phyloP scores from a whole-genome alignment of 306 rosid genomes.

The Pterocarpus santalinus region DNA sequence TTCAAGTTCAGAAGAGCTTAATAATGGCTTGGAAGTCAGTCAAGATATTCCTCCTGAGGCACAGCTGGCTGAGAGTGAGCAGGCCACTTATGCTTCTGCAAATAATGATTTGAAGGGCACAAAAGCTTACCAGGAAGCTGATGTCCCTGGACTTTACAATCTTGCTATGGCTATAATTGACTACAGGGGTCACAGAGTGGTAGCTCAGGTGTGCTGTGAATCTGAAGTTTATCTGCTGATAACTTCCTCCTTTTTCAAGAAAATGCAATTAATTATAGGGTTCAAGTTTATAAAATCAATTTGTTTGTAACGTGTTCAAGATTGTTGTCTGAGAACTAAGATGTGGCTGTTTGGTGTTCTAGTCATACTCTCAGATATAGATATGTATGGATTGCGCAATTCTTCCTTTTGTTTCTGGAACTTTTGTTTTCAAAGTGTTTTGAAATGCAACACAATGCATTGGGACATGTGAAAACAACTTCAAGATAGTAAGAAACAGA shows the following conservation, averaged over 20 bases:
- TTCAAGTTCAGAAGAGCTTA: slow-evolving; percentile 53
- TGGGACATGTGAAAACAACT: too few species aligned
- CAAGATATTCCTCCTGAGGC: slow-evolving; percentile 59
- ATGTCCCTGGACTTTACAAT: slow-evolving; percentile 80
- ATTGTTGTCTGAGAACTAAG: neutral
- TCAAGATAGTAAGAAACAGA: too few species aligned
- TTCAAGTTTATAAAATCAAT: slow-evolving; percentile 5
- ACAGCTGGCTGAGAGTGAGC: slow-evolving; percentile 76
- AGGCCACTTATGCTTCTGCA: slow-evolving; percentile 90
- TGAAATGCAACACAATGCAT: too few species aligned
- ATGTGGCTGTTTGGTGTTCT: slow-evolving; percentile 3
- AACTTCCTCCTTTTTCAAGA: slow-evolving; percentile 14
- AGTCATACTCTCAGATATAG: neutral
- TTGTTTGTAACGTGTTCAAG: neutral
- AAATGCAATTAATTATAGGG: slow-evolving; percentile 16
- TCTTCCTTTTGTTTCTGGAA: too few species aligned
- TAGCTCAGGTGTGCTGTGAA: slow-evolving; percentile 77
- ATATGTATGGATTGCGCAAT: too few species aligned
- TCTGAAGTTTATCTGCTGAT: slow-evolving; percentile 16
- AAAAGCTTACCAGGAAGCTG: slow-evolving; percentile 88
- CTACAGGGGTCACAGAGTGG: slow-evolving; percentile 91
- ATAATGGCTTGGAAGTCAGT: slow-evolving; percentile 52
- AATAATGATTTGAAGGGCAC: slow-evolving; percentile 95
- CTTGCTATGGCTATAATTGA: slow-evolving; percentile 91
- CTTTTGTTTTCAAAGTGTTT: too few species aligned